Evolutionary conservation across 257 asterid species (phyloP).

Genomic region (Paulownia fortunei): DNA sequence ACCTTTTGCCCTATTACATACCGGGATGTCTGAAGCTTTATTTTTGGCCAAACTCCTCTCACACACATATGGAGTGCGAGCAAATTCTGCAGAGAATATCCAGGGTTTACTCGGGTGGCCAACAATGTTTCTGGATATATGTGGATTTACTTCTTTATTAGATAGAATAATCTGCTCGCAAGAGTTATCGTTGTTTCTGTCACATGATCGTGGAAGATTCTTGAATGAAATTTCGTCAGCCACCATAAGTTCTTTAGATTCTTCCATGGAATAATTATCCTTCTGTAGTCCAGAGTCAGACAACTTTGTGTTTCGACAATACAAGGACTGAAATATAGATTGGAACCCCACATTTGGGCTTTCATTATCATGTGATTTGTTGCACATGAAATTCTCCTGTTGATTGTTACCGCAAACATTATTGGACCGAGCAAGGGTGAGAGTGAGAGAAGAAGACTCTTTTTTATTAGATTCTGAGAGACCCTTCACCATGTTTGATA

Average conservation of each 20-base stretch:
- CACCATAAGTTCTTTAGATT: conserved; percentile 28
- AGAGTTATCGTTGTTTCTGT: conserved; percentile 23
- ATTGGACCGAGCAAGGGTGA: conserved; percentile 33
- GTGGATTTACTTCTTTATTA: conserved; percentile 36
- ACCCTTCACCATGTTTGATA: conserved; percentile 79
- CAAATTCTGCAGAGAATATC: conserved; percentile 33
- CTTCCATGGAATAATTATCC: conserved; percentile 36
- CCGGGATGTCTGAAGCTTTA: conserved; percentile 29
- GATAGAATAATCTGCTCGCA: conserved; percentile 36
- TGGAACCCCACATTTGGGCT: conserved; percentile 48
- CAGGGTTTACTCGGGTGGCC: conserved; percentile 30
- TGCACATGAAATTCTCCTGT: conserved; percentile 29
- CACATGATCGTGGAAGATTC: conserved; percentile 15
- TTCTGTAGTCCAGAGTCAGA: conserved; percentile 26
- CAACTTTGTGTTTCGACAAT: conserved; percentile 34
- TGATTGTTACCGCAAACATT: conserved; percentile 24
- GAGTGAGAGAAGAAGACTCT: conserved; percentile 28
- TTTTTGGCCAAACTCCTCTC: conserved; percentile 33
- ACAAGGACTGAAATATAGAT: conserved; percentile 59
- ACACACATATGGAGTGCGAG: conserved; percentile 15
- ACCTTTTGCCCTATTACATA: conserved; percentile 2
- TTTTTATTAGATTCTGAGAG: conserved; percentile 41
- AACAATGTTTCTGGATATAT: not conserved
- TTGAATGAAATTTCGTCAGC: conserved; percentile 20
- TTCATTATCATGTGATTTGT: conserved; percentile 27